phyloP scores from a whole-genome alignment of 495 filamentous ascomycete species.

The Aspergillus diversus region DNA sequence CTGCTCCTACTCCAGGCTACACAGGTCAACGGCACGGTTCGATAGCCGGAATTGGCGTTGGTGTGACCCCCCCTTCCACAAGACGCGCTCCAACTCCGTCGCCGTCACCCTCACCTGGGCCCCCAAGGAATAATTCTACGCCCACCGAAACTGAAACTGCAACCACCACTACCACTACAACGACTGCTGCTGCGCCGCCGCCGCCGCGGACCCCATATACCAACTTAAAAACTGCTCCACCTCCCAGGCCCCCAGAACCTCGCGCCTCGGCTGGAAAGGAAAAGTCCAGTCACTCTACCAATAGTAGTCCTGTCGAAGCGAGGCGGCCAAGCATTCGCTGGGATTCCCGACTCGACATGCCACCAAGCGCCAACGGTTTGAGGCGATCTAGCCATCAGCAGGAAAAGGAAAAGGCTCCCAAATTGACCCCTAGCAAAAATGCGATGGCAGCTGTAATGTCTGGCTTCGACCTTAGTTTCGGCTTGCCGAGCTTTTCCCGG shows the following conservation, averaged over 20 bases:
- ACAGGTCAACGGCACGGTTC: constrained; percentile 44
- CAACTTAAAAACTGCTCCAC: constrained; percentile 17
- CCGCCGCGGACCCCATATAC: constrained; percentile 11
- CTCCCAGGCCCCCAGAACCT: constrained; percentile 20
- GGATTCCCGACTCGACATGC: constrained; percentile 29
- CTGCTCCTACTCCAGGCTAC: constrained; percentile 28
- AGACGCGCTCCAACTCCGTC: constrained; percentile 18
- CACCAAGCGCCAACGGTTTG: constrained; percentile 21
- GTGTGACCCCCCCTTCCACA: constrained; percentile 31
- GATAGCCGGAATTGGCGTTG: constrained; percentile 41
- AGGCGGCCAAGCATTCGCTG: constrained; percentile 29
- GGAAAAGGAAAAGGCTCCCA: constrained; percentile 31
- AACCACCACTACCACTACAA: constrained; percentile 17
- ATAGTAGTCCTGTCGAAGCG: constrained; percentile 8
- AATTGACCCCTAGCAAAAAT: constrained; percentile 28
- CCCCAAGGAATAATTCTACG: constrained; percentile 2
- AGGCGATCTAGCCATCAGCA: constrained; percentile 19
- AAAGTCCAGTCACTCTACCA: constrained; percentile 20
- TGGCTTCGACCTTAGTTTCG: constrained; percentile 39
- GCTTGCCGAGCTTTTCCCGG: constrained; percentile 41
- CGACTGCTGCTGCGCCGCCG: constrained; percentile 21
- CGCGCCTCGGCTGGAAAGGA: constrained; percentile 14
- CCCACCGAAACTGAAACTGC: background rate
- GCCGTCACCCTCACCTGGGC: constrained; percentile 7
- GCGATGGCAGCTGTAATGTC: constrained; percentile 47